phyloP scores from a whole-genome alignment of 768 basidiomycete species.

The Gymnopilus dilepis region DNA sequence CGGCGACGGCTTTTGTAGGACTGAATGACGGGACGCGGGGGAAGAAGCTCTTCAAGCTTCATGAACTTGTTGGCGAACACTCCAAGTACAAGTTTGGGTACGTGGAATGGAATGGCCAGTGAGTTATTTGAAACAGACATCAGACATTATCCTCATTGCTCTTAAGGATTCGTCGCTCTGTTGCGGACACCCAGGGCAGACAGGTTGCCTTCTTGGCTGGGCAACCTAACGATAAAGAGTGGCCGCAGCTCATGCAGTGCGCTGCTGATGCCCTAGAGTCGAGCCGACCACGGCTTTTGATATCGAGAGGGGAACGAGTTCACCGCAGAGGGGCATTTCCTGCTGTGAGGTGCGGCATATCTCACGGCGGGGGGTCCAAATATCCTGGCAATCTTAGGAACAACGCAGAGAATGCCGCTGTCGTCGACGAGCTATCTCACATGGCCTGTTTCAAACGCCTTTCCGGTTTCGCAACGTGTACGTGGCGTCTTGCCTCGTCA shows the following conservation, averaged over 20 bases:
- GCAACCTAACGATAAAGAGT: neutral
- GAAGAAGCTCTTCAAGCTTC: neutral
- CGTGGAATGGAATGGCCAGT: slow-evolving; percentile 13
- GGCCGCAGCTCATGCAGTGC: neutral
- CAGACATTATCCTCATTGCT: too few relatives aligned
- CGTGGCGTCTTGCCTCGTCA: neutral
- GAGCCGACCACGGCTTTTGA: neutral
- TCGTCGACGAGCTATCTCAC: neutral
- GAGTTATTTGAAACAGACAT: too few relatives aligned
- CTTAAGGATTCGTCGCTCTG: too few relatives aligned
- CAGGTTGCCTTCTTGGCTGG: slow-evolving; percentile 5
- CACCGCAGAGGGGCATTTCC: slow-evolving; percentile 1
- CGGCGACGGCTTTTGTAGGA: neutral
- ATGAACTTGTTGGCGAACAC: neutral
- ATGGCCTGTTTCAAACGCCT: slow-evolving; percentile 4
- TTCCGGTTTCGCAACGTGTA: slow-evolving; percentile 10
- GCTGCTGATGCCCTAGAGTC: neutral
- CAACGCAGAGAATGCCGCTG: neutral
- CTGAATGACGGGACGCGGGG: neutral
- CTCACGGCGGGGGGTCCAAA: slow-evolving; percentile 7
- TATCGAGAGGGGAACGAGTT: neutral
- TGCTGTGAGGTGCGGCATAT: slow-evolving; percentile 4
- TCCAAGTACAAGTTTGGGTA: slow-evolving; percentile 3
- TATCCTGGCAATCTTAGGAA: slow-evolving; percentile 7
- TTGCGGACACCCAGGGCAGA: neutral